Conservation (phyloP, 2,329 filamentous ascomycete species). For the Helotiales sp. region DNA sequence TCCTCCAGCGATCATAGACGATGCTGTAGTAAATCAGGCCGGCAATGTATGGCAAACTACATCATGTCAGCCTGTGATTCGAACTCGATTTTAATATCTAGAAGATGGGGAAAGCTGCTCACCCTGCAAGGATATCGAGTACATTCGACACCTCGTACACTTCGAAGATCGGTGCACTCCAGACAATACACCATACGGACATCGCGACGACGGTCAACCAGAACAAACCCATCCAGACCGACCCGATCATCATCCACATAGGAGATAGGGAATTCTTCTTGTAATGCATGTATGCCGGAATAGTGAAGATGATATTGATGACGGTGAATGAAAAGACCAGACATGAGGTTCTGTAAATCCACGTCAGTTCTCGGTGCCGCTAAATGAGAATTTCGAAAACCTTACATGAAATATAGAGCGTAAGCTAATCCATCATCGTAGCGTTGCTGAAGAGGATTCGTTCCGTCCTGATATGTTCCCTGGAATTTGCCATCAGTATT, state of each 20-base stretch:
- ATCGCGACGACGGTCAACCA: background rate
- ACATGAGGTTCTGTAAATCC: background rate
- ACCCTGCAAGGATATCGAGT: background rate
- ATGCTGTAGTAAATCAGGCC: background rate
- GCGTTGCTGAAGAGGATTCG: background rate
- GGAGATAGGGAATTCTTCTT: background rate
- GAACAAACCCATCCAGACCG: constrained; percentile 1
- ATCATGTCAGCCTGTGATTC: background rate
- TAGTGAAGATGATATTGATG: background rate
- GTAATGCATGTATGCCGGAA: constrained; percentile 1
- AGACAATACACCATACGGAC: background rate
- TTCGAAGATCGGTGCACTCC: background rate
- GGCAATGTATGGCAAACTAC: background rate
- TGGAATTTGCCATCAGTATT: background rate
- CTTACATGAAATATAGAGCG: background rate
- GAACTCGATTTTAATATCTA: background rate
- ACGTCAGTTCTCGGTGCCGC: background rate
- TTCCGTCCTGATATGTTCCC: background rate
- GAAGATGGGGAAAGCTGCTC: background rate
- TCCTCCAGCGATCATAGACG: background rate
- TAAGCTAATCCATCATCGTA: constrained; percentile 4
- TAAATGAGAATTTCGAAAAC: too few species aligned
- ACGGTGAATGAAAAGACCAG: background rate
- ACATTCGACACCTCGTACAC: background rate
- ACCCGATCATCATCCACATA: constrained; percentile 3